Evolutionary conservation across 805 yeast species (phyloP).

Genomic region (Monosporozyma siamensis): DNA sequence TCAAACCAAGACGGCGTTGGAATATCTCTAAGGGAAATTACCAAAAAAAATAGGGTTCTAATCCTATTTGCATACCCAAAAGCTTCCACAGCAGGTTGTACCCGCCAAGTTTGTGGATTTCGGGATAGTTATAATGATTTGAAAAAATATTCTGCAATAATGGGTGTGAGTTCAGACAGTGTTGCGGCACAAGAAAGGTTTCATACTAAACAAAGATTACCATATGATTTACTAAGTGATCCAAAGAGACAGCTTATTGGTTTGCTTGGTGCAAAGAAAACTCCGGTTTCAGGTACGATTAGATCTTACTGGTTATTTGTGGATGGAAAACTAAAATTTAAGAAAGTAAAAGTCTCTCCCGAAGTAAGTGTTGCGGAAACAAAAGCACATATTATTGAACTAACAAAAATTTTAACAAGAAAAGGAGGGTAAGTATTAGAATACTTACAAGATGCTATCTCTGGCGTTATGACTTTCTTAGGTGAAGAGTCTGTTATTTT

Average conservation of each 20-base stretch:
- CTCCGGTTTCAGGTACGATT: conserved; percentile 57
- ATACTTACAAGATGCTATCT: background rate
- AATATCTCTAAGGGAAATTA: conserved; percentile 39
- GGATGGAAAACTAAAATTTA: conserved; percentile 53
- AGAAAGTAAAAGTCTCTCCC: conserved; percentile 38
- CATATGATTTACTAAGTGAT: conserved; percentile 69
- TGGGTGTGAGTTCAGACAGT: conserved; percentile 79
- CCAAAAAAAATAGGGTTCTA: conserved; percentile 36
- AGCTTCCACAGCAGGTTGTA: conserved; percentile 95
- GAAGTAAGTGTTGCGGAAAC: conserved; percentile 54
- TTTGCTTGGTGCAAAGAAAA: conserved; percentile 73
- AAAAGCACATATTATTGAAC: conserved; percentile 42
- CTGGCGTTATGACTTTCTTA: no score
- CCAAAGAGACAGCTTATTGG: conserved; percentile 62
- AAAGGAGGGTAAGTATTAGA: no score
- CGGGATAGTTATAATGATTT: conserved; percentile 47
- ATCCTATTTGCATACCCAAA: conserved; percentile 74
- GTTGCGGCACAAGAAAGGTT: conserved; percentile 71
- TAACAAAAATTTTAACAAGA: conserved; percentile 17
- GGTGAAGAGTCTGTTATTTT: background rate
- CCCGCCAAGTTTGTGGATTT: conserved; percentile 88
- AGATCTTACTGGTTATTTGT: conserved; percentile 90
- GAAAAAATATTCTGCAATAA: conserved; percentile 40
- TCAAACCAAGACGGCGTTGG: conserved; percentile 62
- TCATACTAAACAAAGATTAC: conserved; percentile 60